A percentile compares a stretch with the other conserved stretches of the same genome.
phyloP scores from a whole-genome alignment of 2,329 filamentous ascomycete species.

The Sarocladiaceae sp. region DNA sequence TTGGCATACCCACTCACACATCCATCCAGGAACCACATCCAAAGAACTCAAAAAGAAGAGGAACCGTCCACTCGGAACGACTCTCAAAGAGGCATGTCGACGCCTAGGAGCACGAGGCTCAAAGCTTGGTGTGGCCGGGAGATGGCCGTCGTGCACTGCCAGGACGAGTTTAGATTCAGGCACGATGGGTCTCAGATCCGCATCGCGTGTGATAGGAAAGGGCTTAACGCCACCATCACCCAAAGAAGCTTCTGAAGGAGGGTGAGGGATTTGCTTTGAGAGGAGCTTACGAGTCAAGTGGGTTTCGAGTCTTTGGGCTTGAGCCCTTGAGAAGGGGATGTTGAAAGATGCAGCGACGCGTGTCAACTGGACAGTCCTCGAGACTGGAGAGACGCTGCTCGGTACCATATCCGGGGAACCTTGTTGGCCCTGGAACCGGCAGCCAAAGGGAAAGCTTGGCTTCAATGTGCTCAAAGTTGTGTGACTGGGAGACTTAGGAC shows the following conservation, averaged over 20 bases:
- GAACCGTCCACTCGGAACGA: not conserved
- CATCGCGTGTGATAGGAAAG: not conserved
- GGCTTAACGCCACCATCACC: constrained; percentile 4
- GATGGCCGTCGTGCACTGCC: not conserved
- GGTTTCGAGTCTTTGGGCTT: not conserved
- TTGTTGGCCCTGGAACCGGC: too few species aligned
- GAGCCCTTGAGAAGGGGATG: not conserved
- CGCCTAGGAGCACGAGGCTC: not conserved
- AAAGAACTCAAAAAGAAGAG: not conserved
- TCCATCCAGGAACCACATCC: not conserved
- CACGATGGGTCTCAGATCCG: constrained; percentile 6
- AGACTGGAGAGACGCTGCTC: too few species aligned
- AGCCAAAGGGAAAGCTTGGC: too few species aligned
- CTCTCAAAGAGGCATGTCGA: not conserved
- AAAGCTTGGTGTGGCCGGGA: constrained; percentile 3
- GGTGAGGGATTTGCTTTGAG: constrained; percentile 8
- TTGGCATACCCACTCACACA: not conserved
- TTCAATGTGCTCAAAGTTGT: too few species aligned
- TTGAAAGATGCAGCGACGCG: not conserved
- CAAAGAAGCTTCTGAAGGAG: not conserved
- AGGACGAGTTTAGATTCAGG: constrained; percentile 7
- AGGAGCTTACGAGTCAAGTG: not conserved
- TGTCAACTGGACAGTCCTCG: not conserved
- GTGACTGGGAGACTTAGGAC: too few species aligned
- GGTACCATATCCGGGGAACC: too few species aligned